These are phyloP conservation scores for Rhynchospora breviuscula DNA, from an alignment of 176 grass and related monocot genomes.

Conservation along the genomic window DNA sequence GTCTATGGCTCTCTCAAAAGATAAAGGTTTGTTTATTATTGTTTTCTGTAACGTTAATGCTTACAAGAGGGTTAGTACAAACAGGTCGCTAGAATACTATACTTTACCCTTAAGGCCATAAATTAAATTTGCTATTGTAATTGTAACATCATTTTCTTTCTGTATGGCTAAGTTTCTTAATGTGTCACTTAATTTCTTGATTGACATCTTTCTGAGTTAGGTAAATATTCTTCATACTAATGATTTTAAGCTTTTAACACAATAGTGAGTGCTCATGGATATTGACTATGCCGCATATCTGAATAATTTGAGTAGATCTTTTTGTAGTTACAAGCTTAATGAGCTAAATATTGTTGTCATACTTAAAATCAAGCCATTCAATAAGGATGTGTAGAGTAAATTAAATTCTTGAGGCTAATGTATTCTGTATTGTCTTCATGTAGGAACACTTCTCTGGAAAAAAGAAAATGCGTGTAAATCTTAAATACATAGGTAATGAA, in stretches of 20 bases:
- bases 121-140: too few species aligned
- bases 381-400: neutral
- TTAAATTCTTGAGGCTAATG: conserved; percentile 3
- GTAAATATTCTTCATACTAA: neutral
- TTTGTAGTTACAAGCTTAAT: neutral
- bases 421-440: neutral
- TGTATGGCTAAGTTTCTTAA: neutral
- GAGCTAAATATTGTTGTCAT: neutral
- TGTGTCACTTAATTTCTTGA: neutral
- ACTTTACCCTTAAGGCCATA: neutral
- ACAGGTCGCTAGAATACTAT: neutral
- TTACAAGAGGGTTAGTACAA: neutral
- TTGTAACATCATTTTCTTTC: neutral
- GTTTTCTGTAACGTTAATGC: neutral
- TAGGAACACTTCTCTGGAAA: conserved; percentile 35
- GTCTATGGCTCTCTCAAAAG: conserved; percentile 91
- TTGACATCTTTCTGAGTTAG: neutral
- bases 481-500: conserved; percentile 90
- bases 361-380: neutral
- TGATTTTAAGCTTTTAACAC: neutral
- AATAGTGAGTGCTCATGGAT: neutral
- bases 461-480: conserved; percentile 83
- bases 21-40: conserved; percentile 56
- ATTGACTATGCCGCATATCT: neutral
- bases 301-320: neutral